A percentile compares a stretch with the other conserved stretches of the same genome.
phyloP scores from a whole-genome alignment of 2,329 filamentous ascomycete species.

The Xylogone sp. region DNA sequence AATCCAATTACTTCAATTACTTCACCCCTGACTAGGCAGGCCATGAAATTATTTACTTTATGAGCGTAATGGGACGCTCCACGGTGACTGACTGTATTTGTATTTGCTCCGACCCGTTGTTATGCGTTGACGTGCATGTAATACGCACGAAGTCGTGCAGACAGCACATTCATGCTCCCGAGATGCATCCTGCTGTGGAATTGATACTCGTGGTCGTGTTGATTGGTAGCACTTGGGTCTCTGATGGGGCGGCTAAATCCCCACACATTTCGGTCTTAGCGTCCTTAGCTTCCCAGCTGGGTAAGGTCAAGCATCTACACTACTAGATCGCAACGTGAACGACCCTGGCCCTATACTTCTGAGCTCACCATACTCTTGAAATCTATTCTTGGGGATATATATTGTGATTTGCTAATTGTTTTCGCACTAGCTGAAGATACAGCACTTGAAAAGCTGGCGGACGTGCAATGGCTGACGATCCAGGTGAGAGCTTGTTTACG shows the following conservation, averaged over 20 bases:
- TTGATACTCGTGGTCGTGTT: neutral
- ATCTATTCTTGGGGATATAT: too few relatives aligned
- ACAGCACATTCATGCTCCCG: neutral
- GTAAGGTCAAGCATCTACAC: neutral
- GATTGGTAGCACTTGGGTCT: neutral
- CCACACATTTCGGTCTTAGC: neutral
- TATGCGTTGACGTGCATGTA: neutral
- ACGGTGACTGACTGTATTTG: too few relatives aligned
- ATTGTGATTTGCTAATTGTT: conserved; percentile 4
- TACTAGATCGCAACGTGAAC: neutral
- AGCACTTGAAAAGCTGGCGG: conserved; percentile 8
- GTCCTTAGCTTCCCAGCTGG: neutral
- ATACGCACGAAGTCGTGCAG: neutral
- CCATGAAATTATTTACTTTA: neutral
- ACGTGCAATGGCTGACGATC: conserved; percentile 28
- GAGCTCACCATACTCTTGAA: conserved; percentile 2
- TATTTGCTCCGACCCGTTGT: too few relatives aligned
- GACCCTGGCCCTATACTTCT: conserved; percentile 1
- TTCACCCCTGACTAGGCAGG: neutral
- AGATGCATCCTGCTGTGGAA: neutral
- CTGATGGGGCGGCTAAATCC: neutral
- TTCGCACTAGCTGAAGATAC: conserved; percentile 2
- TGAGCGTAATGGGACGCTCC: neutral
- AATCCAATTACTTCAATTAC: conserved; percentile 17
- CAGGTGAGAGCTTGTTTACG: conserved; percentile 47